Conservation (phyloP, 139 green algal species). For the Chlamydomonas sp. region DNA sequence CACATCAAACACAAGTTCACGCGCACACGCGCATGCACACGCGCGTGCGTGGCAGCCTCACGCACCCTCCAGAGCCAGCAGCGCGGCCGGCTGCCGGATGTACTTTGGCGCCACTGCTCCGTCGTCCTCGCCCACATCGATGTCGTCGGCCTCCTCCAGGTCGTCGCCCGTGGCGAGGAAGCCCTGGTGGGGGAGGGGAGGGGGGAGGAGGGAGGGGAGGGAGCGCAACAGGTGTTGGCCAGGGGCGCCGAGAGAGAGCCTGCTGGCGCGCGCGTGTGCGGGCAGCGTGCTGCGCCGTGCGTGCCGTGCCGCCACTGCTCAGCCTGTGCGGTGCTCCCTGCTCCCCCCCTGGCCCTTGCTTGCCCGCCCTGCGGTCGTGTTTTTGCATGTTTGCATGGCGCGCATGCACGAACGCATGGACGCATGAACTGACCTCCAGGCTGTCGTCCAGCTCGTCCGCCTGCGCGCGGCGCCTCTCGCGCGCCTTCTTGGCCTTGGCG, state of each 20-base stretch:
- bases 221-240: background rate
- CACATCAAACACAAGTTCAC: too few species aligned
- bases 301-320: too few species aligned
- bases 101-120: background rate
- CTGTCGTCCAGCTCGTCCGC: too few species aligned
- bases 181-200: constrained; percentile 18
- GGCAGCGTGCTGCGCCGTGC: too few species aligned
- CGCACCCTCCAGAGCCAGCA: constrained; percentile 64
- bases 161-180: constrained; percentile 47
- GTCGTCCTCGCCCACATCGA: constrained; percentile 48
- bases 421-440: too few species aligned
- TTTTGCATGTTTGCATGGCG: too few species aligned
- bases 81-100: constrained; percentile 36
- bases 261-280: too few species aligned
- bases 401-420: too few species aligned
- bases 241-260: too few species aligned
- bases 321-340: too few species aligned
- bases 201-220: background rate
- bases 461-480: background rate
- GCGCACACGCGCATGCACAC: constrained; percentile 5
- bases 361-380: too few species aligned
- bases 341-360: too few species aligned
- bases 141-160: constrained; percentile 19
- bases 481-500: background rate
- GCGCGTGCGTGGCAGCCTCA: background rate